These are phyloP conservation scores for Heracleum sosnowskyi DNA, from an alignment of 129 eudicot genomes.

Conservation along the genomic window DNA sequence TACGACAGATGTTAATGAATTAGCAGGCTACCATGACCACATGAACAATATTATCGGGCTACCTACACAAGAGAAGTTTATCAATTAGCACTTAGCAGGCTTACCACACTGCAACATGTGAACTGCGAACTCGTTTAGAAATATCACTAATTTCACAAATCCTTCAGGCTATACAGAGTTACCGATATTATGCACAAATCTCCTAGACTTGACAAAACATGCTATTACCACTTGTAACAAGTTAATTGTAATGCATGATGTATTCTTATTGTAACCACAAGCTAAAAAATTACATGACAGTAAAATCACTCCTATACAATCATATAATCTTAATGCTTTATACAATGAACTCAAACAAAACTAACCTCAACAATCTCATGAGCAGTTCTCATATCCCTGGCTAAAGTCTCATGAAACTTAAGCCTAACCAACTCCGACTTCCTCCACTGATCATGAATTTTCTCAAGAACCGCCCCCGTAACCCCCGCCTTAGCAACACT, in stretches of 20 bases:
- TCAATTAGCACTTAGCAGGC: not conserved
- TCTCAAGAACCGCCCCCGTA: slow-evolving; percentile 56
- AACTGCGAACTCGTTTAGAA: not conserved
- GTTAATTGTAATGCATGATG: not conserved
- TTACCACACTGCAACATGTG: not conserved
- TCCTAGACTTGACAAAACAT: not conserved
- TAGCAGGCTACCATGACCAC: too few species aligned
- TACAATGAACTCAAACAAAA: slow-evolving; percentile 9
- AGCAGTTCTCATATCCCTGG: slow-evolving; percentile 90
- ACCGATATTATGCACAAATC: not conserved
- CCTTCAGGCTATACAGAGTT: not conserved
- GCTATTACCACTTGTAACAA: not conserved
- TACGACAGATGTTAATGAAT: not conserved
- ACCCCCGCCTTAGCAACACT: slow-evolving; percentile 81
- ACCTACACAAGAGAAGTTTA: not conserved
- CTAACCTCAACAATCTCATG: slow-evolving; percentile 92
- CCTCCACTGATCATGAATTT: slow-evolving; percentile 89
- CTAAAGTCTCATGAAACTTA: slow-evolving; percentile 81
- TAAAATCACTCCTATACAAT: not conserved
- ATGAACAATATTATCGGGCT: not conserved
- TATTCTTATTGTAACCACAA: not conserved
- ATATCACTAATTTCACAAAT: not conserved
- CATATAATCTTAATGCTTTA: not conserved
- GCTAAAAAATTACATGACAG: not conserved
- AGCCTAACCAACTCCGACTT: slow-evolving; percentile 75